phyloP scores from a whole-genome alignment of 2,329 filamentous ascomycete genomes.

The Xylaria sp. region DNA sequence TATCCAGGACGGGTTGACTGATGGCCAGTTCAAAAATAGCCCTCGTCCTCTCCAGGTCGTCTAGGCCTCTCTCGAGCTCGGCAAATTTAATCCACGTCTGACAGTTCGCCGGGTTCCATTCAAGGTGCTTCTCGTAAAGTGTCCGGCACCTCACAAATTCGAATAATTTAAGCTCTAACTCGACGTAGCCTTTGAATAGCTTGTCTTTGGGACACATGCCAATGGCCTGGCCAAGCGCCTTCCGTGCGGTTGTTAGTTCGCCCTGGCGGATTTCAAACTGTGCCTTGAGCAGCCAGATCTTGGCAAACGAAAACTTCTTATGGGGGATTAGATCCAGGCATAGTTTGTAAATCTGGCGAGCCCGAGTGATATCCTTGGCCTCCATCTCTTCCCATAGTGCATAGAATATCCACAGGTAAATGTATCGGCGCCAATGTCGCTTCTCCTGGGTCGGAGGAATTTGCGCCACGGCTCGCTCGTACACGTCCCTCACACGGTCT shows the following conservation, averaged over 20 bases:
- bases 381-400: conserved; percentile 94
- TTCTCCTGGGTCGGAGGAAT: conserved; percentile 96
- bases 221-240: conserved; percentile 88
- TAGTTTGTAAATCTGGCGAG: conserved; percentile 89
- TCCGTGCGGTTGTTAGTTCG: conserved; percentile 82
- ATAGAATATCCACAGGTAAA: conserved; percentile 98
- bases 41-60: conserved; percentile 86
- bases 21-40: conserved; percentile 94
- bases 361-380: conserved; percentile 79
- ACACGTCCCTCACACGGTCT: conserved; percentile 89
- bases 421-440: conserved; percentile 95
- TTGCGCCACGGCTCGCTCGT: conserved; percentile 95
- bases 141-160: conserved; percentile 93
- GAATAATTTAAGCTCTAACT: conserved; percentile 91
- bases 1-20: conserved; percentile 84
- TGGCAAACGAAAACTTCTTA: conserved; percentile 97
- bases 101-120: conserved; percentile 90
- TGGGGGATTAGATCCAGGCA: conserved; percentile 90
- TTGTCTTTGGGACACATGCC: conserved; percentile 97
- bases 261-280: conserved; percentile 93
- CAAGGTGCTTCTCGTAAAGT: conserved; percentile 92
- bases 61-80: conserved; percentile 88
- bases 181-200: conserved; percentile 92
- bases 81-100: conserved; percentile 98
- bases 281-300: conserved; percentile 93